Evolutionary conservation across 441 rosid species (phyloP).

Genomic region (Populus hybrid): DNA sequence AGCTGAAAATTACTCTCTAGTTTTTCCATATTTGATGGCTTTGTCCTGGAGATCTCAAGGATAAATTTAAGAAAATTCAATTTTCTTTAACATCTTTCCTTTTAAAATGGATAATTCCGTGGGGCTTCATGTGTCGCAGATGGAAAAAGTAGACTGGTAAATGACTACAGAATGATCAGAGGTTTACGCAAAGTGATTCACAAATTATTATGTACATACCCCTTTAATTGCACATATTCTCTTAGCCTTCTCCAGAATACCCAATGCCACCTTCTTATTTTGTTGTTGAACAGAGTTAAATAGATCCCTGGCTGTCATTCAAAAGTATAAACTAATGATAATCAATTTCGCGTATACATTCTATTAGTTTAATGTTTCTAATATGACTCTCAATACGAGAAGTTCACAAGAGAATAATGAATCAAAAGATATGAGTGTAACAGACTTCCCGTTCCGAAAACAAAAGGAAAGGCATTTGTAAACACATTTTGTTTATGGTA

Average conservation of each 20-base stretch:
- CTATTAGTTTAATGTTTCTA: not conserved
- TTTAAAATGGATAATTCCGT: not conserved
- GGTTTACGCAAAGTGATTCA: not conserved
- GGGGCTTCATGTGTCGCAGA: not conserved
- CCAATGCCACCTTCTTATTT: conserved; percentile 31
- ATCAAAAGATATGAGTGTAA: not conserved
- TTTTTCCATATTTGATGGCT: not conserved
- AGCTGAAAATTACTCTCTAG: not conserved
- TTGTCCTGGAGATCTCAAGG: not conserved
- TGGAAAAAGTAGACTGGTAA: not conserved
- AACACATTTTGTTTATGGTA: not conserved
- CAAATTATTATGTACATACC: conserved; percentile 24
- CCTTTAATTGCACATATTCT: conserved; percentile 41
- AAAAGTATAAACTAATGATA: not conserved
- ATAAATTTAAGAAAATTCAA: not conserved
- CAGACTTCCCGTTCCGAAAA: not conserved
- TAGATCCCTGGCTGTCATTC: conserved; percentile 26
- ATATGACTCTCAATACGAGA: not conserved
- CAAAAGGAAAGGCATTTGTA: not conserved
- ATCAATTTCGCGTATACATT: not conserved
- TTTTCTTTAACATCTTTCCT: not conserved
- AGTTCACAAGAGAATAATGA: not conserved
- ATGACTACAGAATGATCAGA: not conserved
- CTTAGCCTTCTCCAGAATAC: conserved; percentile 48
- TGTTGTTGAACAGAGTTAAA: conserved; percentile 18